Base-by-base conservation (phyloP, 2,329 filamentous ascomycete genomes). In the Exophiala alcalophila region DNA sequence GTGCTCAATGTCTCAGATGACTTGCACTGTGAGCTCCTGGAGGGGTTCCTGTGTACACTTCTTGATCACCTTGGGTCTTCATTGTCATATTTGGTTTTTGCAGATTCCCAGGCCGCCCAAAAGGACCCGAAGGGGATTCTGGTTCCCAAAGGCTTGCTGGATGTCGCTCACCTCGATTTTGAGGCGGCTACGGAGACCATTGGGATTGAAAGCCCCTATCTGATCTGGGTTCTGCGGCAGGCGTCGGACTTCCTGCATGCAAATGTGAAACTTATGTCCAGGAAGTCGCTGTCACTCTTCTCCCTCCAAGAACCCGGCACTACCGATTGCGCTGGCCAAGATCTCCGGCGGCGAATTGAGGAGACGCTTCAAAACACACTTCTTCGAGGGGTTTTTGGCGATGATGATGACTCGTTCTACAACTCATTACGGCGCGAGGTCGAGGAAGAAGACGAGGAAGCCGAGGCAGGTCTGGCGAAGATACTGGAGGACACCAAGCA, bases 341-440 rank as follows among this genome's bases (percentile, higher is more conserved):
- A 28, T 20, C 27, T 50, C n/a, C 37, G 31, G 16, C 23, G 25
- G 11, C 16, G n/a, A n/a, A 37, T 50, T 24, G 44, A 61, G 40
- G 45, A 52, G 21, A 59, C 53, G 9, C 46, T 71, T 12, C 68
- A 70, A 47, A 62, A 59, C 32, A 69, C 65, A 11, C 59, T 71
- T 7, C 55, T 70, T 18, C 62, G 63, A 30, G 64, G 65, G 5
- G 57, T 69, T 0, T 71, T 69, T 44, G 66, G 65, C 6, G 36
- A 57, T 21, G 57, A 64, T 27, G 61, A 65, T 18, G 44, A 50
- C 2, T 37, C 53, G 4, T 65, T 66, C 40, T 47, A 50, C n/a
- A 47, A 58, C 12, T 47, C 57, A 1, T 43, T 70, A 28, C 50
- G 49, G 12, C 46, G 52, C 11, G 19, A 49, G 2, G 55, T 58